phyloP scores from a whole-genome alignment of 306 rosid genomes.

The Ormosia semicastrata region DNA sequence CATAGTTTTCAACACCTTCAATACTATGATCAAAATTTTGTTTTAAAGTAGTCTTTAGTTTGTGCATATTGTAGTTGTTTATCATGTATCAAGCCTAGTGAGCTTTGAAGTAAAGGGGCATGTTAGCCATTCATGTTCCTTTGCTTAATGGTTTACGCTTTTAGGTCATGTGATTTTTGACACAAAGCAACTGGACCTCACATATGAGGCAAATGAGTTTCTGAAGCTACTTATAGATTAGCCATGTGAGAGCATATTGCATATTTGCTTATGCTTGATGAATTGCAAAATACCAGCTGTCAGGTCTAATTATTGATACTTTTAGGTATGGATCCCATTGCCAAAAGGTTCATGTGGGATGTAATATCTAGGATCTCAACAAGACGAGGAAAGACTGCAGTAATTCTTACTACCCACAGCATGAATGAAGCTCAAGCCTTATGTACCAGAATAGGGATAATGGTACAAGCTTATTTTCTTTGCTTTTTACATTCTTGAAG shows the following conservation, averaged over 20 bases:
- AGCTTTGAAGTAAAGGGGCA: conserved; percentile 17
- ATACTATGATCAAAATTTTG: conserved; percentile 4
- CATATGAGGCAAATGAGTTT: background rate
- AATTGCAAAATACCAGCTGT: conserved; percentile 11
- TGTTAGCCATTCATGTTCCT: background rate
- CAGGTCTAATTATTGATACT: conserved; percentile 19
- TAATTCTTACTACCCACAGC: conserved; percentile 92
- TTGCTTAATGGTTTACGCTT: background rate
- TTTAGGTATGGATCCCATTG: conserved; percentile 95
- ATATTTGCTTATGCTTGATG: conserved; percentile 22
- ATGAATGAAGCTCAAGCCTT: conserved; percentile 99
- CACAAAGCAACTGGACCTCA: conserved; percentile 5
- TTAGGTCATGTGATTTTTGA: background rate
- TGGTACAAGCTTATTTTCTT: conserved; percentile 50
- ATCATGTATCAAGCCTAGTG: background rate
- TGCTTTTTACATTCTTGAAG: conserved; percentile 31
- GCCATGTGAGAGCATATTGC: conserved; percentile 16
- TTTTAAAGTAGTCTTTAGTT: background rate
- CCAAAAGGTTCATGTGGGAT: conserved; percentile 98
- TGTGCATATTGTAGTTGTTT: conserved; percentile 1
- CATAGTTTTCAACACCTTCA: background rate
- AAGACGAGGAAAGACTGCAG: conserved; percentile 93
- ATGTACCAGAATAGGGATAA: conserved; percentile 90
- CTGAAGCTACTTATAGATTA: conserved; percentile 1
- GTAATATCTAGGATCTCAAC: conserved; percentile 93